Evolutionary conservation across 2,329 filamentous ascomycete species (phyloP), one percentile per base, ranked within the genome.

Genomic region (Alternaria gaisen): DNA sequence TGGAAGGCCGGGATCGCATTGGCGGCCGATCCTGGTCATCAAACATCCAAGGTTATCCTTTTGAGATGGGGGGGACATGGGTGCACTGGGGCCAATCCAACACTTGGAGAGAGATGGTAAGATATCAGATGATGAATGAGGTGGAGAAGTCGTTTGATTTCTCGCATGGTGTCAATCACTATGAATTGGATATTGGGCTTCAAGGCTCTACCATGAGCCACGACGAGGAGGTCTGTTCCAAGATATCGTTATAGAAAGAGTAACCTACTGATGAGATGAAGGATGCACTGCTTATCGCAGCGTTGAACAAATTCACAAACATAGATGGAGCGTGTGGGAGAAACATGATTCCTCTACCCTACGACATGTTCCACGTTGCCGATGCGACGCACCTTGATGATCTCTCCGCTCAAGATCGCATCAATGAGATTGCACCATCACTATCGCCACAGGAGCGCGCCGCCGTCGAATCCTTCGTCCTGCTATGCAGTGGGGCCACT

Each of bases 11-110:
- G 0, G 79, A 82, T 56, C 77, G 80, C 3, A 79, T 82, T n/a
- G 80, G 80, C 4, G 80, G 80, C 2, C 74, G 80, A 5, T 81
- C 79, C 42, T 82, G 79, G 80, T 80, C 77, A 0, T 75, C 78
- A 0, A n/a, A 77, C 1, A 77, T 77, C 0, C 73, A 72, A 14
- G 72, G 66, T 20, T 69, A 69, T 42, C 65, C 76, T 0, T 72
- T 79, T 40, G 80, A 82, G 52, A 80, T 82, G 77, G 80, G 80
- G 10, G 80, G 80, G 0, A 81, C 80, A 0, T 82, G 80, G 79
- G 72, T 82, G 16, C 66, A 71, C 50, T 71, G 68, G 68, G 66
- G 61, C 1, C 68, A 71, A 38, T 55, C 65, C 1, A 66, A 69
- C 34, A 60, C 55, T 0, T 71, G 66, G 68, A 42, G 80, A 4